Evolutionary conservation across 768 basidiomycete genomes (phyloP).

Genomic region (Kwoniella newhampshirensis): DNA sequence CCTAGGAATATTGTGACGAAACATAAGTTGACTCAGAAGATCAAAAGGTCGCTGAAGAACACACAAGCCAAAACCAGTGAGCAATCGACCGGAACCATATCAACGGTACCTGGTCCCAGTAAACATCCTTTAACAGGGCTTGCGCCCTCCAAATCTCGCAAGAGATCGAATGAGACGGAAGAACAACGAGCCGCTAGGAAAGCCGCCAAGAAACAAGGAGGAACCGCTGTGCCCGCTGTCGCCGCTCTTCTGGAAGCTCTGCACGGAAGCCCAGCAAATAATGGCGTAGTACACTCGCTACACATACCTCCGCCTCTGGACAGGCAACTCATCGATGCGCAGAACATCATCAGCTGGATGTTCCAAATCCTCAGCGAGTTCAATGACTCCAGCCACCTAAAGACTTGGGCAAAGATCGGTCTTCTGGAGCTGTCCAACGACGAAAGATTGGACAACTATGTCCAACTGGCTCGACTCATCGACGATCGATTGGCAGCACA

Average conservation of each 20-base stretch:
- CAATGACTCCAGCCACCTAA: constrained; percentile 2
- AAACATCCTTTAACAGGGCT: not conserved
- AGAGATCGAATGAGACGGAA: constrained; percentile 14
- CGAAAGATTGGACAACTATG: constrained; percentile 17
- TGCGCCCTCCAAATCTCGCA: not conserved
- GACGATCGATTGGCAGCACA: constrained; percentile 14
- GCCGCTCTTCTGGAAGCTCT: too few relatives aligned
- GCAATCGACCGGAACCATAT: not conserved
- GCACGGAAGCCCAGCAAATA: too few relatives aligned
- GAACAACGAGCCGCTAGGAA: constrained; percentile 13
- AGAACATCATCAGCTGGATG: constrained; percentile 32
- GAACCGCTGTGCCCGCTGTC: not conserved
- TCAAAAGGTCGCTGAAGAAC: not conserved
- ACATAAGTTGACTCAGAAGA: constrained; percentile 7
- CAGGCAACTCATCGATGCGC: constrained; percentile 7
- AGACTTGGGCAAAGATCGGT: constrained; percentile 32
- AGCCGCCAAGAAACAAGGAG: not conserved
- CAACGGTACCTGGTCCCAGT: constrained; percentile 3
- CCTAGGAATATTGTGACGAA: not conserved
- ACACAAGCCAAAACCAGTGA: too few relatives aligned
- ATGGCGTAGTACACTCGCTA: not conserved
- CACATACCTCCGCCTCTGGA: not conserved
- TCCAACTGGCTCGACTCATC: constrained; percentile 14
- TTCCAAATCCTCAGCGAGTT: constrained; percentile 26
- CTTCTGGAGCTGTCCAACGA: constrained; percentile 26